Base-by-base conservation (phyloP, 345 rosid species). In the Citrus inodora region DNA sequence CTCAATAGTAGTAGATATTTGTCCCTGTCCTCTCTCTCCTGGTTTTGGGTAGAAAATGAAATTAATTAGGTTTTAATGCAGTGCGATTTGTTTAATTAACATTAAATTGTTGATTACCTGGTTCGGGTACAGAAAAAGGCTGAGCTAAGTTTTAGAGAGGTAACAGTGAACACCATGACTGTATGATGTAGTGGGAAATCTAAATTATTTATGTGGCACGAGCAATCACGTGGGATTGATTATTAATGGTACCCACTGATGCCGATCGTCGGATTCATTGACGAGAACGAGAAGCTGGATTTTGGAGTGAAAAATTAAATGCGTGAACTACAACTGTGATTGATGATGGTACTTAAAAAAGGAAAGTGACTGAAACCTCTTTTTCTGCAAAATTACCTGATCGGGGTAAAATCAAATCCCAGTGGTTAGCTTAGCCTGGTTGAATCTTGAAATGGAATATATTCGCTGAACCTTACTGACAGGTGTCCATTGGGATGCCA, bases 141-240 rank as follows among this genome's bases (percentile, higher is more conserved):
- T n/a, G 51, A 35, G 7, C 7, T 53, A 21, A 53, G 55, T 69
- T 69, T 69, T 30, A 42, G 56, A 22, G 33, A 7, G 21, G 51
- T 46, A 48, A 28, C 25, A 9, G 74, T 28, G 24, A n/a, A 24
- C 30, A 1, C 30, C 4, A 7, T 27, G 38, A 51, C 7, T 7
- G 25, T 70, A 17, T 28, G 59, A 70, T 46, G 21, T 27, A 25
- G 9, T 27, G 24, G 56, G 53, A 74, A 80, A 75, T 79, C 65
- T 76, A 71, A 35, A 56, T 35, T 58, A 75, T 46, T 74, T 71
- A 28, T 17, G 62, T 17, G 60, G 75, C 78, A 60, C 73, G 17
- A 25, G 33, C 62, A 46, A 22, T 84, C 85, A 82, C 80, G 78
- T 79, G 85, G 79, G 37, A n/a, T 59, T 67, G 76, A 55, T 51